Base-by-base conservation (phyloP, 768 basidiomycete species). In the Pleurotus platypus region DNA sequence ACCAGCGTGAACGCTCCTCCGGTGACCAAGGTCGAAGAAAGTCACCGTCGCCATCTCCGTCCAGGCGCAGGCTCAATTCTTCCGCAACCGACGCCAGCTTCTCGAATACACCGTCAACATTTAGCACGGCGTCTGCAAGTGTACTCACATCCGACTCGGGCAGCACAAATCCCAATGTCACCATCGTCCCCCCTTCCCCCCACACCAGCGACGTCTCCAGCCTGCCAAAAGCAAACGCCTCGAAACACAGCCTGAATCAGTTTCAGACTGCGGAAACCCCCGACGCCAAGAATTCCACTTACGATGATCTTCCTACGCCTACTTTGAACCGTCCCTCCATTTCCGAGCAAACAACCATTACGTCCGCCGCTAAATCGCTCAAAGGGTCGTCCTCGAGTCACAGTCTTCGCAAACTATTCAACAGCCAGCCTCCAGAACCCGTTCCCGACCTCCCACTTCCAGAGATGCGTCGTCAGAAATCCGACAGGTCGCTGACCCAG, bases 161-260 rank as follows among this genome's bases (percentile, higher is more conserved):
- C 38, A 69, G 70, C 57, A 70, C 69, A 4, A 71, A 74, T 59
- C 75, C 74, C 15, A 78, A 72, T 58, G 75, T 80, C 22, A 77
- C 75, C 0, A 65, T 80, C 30, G 67, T 79, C 22, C 79, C 78
- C 22, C 78, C 78, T 5, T 75, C 77, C 4, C 79, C 79, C 13
- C 63, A 72, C 5, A n/a, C 46, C n/a, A 59, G 70, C 2, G 59
- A 61, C 20, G 61, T 64, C 39, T 60, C 54, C 22, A 65, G 69
- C 18, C 62, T 73, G 20, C 57, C 65, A 27, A 60, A 69, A 27
- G 67, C 27, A 30, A 35, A 49, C 47, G 46, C 67, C 49, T 65
- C 68, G 42, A 58, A 69, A 45, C 26, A 62, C 12, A 63, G 65
- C 57, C 61, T 65, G 37, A 40, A 47, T 43, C 37, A 43, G 45